phyloP scores from a whole-genome alignment of 371 early-diverging fungal genomes.

The Rhizopus delemar region DNA sequence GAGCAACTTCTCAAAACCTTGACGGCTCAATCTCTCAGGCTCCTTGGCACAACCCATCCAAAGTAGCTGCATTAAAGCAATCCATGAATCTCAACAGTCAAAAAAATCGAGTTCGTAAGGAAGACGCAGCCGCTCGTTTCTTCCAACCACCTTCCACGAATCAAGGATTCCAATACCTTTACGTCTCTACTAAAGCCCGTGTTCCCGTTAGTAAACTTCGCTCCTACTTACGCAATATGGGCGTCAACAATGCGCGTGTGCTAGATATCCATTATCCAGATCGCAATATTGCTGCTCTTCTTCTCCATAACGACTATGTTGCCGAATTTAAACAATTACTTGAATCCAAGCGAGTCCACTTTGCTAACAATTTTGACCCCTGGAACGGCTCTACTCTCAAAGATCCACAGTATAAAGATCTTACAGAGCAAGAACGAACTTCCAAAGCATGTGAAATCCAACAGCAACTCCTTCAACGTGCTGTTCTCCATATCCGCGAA shows the following conservation, averaged over 20 bases:
- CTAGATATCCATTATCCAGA: constrained; percentile 16
- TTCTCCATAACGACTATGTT: constrained; percentile 13
- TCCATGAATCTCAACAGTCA: too few relatives aligned
- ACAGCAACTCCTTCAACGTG: not conserved
- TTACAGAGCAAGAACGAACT: not conserved
- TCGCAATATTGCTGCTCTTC: constrained; percentile 1
- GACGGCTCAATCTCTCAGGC: too few relatives aligned
- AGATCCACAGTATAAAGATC: constrained; percentile 5
- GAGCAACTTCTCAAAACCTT: too few relatives aligned
- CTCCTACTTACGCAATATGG: not conserved
- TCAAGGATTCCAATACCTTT: constrained; percentile 19
- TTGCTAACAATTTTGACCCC: constrained; percentile 1
- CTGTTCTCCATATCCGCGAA: constrained; percentile 1
- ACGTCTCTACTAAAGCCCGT: constrained; percentile 9
- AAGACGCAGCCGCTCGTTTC: constrained; percentile 10
- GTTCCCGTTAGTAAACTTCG: constrained; percentile 7
- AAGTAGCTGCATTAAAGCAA: too few relatives aligned
- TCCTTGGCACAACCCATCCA: too few relatives aligned
- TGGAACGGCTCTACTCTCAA: not conserved
- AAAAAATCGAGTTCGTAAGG: not conserved
- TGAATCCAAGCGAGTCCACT: not conserved
- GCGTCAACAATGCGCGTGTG: constrained; percentile 3
- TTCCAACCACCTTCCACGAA: constrained; percentile 8
- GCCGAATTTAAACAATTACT: not conserved
- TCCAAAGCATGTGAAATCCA: not conserved